Percentiles rank a stretch among this genome's conserved stretches.
Conservation (phyloP, 805 yeast species). For the Candida ascalaphidarum region DNA sequence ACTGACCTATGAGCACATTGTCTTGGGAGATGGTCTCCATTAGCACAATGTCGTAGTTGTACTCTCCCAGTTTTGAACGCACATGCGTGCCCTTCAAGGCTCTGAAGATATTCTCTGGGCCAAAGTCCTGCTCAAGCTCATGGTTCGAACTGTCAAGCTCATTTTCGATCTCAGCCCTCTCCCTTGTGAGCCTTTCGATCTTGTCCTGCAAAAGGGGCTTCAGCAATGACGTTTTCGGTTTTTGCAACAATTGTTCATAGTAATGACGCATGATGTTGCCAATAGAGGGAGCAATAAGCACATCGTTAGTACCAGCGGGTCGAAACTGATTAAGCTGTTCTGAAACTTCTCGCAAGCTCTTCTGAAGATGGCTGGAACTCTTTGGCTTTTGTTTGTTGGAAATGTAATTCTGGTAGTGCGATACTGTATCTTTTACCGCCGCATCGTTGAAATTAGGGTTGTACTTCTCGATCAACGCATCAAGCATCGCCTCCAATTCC, state of each 20-base stretch:
- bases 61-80: conserved; percentile 51
- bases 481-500: conserved; percentile 39
- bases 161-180: conserved; percentile 10
- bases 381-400: conserved; percentile 29
- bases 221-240: not conserved
- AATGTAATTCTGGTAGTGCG: conserved; percentile 39
- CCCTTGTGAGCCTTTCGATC: conserved; percentile 1
- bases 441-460: conserved; percentile 81
- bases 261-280: conserved; percentile 17
- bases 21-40: conserved; percentile 49
- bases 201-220: not conserved
- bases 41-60: conserved; percentile 57
- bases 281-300: conserved; percentile 13
- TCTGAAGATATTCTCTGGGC: conserved; percentile 57
- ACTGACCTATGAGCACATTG: conserved; percentile 12
- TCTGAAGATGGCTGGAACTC: not conserved
- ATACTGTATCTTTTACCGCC: conserved; percentile 71
- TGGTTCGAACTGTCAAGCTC: conserved; percentile 14
- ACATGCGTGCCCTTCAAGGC: conserved; percentile 46
- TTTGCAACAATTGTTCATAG: not conserved
- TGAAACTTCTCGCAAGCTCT: not conserved
- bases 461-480: conserved; percentile 46
- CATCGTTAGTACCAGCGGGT: too few relatives aligned
- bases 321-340: not conserved
- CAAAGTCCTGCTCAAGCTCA: conserved; percentile 29